Evolutionary conservation across 306 rosid species (phyloP).

Genomic region (Fragaria ananassa): DNA sequence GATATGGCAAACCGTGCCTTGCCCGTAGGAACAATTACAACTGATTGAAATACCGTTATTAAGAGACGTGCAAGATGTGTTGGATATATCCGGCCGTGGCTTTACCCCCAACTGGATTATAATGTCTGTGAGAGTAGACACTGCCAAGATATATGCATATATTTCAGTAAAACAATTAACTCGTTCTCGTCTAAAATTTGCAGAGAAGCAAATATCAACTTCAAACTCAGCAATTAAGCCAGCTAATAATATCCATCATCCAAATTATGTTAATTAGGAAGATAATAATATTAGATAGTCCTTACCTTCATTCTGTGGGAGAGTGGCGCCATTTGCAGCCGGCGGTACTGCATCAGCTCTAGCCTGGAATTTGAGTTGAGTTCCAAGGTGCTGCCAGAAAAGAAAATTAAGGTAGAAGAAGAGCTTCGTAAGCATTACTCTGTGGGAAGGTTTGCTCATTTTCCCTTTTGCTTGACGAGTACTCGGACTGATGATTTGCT

Average conservation of each 20-base stretch:
- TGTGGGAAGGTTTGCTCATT: background rate
- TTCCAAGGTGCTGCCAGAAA: background rate
- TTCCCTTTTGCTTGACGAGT: background rate
- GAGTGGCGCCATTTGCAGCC: too few relatives aligned
- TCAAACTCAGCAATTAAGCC: too few relatives aligned
- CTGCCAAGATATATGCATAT: background rate
- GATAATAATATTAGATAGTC: too few relatives aligned
- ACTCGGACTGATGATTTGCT: too few relatives aligned
- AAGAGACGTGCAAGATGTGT: too few relatives aligned
- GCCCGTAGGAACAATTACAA: background rate
- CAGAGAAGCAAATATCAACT: too few relatives aligned
- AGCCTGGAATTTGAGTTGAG: background rate
- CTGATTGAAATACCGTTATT: background rate
- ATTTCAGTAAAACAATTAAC: background rate
- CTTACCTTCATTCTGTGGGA: background rate
- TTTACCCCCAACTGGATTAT: background rate
- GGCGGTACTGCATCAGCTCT: background rate
- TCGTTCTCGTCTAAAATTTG: too few relatives aligned
- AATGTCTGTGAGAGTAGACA: background rate
- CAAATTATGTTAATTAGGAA: too few relatives aligned
- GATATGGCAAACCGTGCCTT: background rate
- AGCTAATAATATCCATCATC: too few relatives aligned
- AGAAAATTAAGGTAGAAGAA: background rate
- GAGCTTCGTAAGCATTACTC: background rate
- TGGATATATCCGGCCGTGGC: too few relatives aligned